A percentile compares a stretch with the other conserved stretches of the same genome.
These are phyloP conservation scores for Pythium aquatile DNA, from an alignment of 352 stramenopile species.

Conservation along the genomic window DNA sequence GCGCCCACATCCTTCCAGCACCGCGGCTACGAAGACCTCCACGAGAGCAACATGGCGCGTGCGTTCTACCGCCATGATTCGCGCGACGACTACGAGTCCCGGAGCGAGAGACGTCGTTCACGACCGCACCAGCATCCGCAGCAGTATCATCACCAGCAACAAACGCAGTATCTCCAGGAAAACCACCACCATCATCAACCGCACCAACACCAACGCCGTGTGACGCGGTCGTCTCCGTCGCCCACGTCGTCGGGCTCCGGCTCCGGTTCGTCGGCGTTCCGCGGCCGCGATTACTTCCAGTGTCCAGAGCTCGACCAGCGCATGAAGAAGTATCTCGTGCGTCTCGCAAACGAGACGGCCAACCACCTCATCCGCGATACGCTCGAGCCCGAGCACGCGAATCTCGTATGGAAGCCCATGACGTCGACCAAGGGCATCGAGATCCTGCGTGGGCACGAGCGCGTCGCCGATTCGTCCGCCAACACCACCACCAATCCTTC, in stretches of 20 bases:
- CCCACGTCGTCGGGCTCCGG: background rate
- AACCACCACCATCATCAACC: background rate
- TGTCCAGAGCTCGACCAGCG: slow-evolving; percentile 60
- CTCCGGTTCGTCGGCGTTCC: slow-evolving; percentile 16
- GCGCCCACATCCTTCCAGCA: background rate
- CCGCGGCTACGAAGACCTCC: background rate
- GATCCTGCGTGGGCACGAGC: slow-evolving; percentile 47
- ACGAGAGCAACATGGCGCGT: background rate
- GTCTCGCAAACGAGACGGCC: slow-evolving; percentile 77
- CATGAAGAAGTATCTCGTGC: slow-evolving; percentile 78
- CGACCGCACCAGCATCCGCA: background rate
- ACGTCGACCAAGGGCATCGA: slow-evolving; percentile 48
- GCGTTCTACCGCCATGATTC: background rate
- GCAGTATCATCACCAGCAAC: background rate
- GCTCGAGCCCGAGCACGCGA: slow-evolving; percentile 42
- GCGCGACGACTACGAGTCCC: slow-evolving; percentile 1
- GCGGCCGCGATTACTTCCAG: slow-evolving; percentile 50
- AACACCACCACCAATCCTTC: slow-evolving; percentile 12
- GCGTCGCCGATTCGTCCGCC: slow-evolving; percentile 8
- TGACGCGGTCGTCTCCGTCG: background rate
- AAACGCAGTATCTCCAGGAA: background rate
- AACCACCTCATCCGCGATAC: slow-evolving; percentile 79
- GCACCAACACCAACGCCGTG: slow-evolving; percentile 2
- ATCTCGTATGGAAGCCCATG: slow-evolving; percentile 60
- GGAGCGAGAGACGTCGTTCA: background rate